Conservation (phyloP, 768 basidiomycete genomes). For the Termitomyces sp. region DNA sequence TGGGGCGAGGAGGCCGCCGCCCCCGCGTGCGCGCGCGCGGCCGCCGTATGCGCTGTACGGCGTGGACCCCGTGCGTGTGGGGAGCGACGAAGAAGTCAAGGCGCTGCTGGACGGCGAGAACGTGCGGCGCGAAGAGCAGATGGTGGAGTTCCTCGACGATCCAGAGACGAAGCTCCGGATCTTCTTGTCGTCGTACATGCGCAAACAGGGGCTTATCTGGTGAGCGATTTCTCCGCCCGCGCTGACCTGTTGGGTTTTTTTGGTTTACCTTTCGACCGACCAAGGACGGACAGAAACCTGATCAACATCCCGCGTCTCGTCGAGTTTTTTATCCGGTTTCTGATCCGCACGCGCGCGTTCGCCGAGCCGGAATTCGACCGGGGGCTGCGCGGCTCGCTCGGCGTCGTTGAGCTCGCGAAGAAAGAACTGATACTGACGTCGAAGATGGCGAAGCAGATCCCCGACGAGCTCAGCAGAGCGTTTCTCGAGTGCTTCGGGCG, state of each 20-base stretch:
- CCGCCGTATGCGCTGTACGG: constrained; percentile 35
- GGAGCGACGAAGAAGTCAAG: constrained; percentile 30
- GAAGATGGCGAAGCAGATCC: constrained; percentile 37
- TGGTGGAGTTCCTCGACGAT: constrained; percentile 51
- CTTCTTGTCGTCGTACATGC: constrained; percentile 68
- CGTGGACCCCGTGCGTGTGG: constrained; percentile 23
- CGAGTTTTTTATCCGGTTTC: constrained; percentile 53
- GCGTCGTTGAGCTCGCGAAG: constrained; percentile 32
- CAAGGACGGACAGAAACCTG: constrained; percentile 47
- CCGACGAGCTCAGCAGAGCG: constrained; percentile 44
- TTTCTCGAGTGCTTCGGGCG: constrained; percentile 45
- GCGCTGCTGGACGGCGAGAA: constrained; percentile 29
- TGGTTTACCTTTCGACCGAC: no score
- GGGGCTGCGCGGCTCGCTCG: constrained; percentile 39
- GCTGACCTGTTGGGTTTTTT: no score
- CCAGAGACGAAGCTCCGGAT: constrained; percentile 53
- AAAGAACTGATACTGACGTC: constrained; percentile 48
- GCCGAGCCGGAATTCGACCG: constrained; percentile 40
- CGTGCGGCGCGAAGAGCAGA: constrained; percentile 34
- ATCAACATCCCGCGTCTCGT: constrained; percentile 47
- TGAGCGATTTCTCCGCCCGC: constrained; percentile 27
- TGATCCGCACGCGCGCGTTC: constrained; percentile 51
- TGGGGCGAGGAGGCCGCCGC: constrained; percentile 12
- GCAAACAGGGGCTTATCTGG: constrained; percentile 67
- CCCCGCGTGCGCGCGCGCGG: constrained; percentile 23